A percentile compares a stretch with the other conserved stretches of the same genome.
Conservation (phyloP, 2,329 filamentous ascomycete species). For the Fusarium staphyleae region DNA sequence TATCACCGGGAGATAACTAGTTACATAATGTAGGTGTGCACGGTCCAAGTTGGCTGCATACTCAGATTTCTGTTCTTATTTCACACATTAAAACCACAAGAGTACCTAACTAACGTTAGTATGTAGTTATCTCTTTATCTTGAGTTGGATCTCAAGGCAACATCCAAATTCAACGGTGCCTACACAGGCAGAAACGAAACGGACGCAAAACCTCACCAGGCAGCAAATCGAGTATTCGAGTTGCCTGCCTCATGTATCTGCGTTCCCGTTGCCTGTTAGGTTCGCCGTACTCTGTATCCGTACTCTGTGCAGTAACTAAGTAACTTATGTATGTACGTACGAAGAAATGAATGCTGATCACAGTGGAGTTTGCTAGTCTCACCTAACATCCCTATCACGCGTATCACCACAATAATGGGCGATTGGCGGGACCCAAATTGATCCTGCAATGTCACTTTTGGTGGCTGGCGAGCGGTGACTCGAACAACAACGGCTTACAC, state of each 20-base stretch:
- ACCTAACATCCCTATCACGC: conserved; percentile 1
- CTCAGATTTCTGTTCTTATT: neutral
- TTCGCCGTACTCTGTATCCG: no score
- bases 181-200: neutral
- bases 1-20: neutral
- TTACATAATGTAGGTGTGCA: neutral
- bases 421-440: conserved; percentile 21
- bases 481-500: conserved; percentile 12
- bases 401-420: neutral
- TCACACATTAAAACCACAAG: neutral
- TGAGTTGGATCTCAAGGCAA: neutral
- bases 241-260: neutral
- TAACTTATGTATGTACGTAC: neutral
- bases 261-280: no score
- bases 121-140: neutral
- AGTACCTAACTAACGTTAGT: no score
- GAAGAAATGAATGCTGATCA: conserved; percentile 1
- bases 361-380: conserved; percentile 5
- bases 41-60: conserved; percentile 2
- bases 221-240: neutral
- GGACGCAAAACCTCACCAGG: neutral
- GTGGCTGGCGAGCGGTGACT: conserved; percentile 29
- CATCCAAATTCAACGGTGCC: neutral
- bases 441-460: conserved; percentile 31
- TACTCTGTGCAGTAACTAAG: neutral